These are phyloP conservation scores for Hibiscus tridactylites DNA, from an alignment of 345 rosid genomes.

Conservation along the genomic window DNA sequence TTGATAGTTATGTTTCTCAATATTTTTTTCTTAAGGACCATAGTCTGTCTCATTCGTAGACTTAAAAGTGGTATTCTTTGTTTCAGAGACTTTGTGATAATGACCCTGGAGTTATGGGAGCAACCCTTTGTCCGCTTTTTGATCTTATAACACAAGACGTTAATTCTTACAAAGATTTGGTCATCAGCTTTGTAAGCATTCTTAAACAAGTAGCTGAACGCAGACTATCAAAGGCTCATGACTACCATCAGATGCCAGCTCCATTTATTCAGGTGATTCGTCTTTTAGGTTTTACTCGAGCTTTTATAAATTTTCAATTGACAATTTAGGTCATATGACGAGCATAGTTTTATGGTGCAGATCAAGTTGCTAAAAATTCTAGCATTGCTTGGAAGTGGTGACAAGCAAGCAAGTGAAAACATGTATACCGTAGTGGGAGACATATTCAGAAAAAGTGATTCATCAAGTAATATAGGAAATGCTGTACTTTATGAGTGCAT, in stretches of 20 bases:
- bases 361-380: slow-evolving; percentile 86
- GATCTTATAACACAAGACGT: slow-evolving; percentile 72
- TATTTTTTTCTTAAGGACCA: background rate
- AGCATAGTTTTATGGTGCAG: slow-evolving; percentile 34
- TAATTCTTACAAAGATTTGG: slow-evolving; percentile 74
- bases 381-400: slow-evolving; percentile 90
- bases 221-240: slow-evolving; percentile 81
- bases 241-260: slow-evolving; percentile 96
- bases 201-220: slow-evolving; percentile 91
- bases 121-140: slow-evolving; percentile 89
- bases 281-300: background rate
- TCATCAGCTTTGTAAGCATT: slow-evolving; percentile 82
- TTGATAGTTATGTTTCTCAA: slow-evolving; percentile 1
- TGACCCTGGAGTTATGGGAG: slow-evolving; percentile 99
- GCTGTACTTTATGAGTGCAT: background rate
- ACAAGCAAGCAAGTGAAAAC: slow-evolving; percentile 85
- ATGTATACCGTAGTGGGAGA: slow-evolving; percentile 18
- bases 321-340: slow-evolving; percentile 4
- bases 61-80: background rate
- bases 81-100: slow-evolving; percentile 69
- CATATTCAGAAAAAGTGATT: background rate
- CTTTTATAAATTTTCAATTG: background rate
- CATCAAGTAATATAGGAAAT: background rate
- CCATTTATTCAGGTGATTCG: slow-evolving; percentile 82
- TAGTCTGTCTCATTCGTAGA: slow-evolving; percentile 1